Conservation (phyloP, 768 basidiomycete genomes). For the Tubosaeta sp. region DNA sequence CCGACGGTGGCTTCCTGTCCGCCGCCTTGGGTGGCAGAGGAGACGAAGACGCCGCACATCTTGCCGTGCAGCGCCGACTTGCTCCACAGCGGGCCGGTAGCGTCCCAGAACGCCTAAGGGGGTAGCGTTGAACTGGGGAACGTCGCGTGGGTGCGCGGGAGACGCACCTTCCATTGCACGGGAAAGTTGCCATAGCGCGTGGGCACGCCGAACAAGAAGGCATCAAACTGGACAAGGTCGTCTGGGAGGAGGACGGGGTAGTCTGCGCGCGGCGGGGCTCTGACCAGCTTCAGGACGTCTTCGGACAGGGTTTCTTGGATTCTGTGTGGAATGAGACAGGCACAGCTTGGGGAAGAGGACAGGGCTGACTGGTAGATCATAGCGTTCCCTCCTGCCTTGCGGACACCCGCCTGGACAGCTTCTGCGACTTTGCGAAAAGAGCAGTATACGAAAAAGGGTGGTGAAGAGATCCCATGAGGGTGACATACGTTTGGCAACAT, state of each 20-base stretch:
- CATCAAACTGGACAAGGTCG: constrained; percentile 33
- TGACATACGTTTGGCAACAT: constrained; percentile 41
- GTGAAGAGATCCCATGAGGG: neutral
- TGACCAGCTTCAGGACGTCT: constrained; percentile 65
- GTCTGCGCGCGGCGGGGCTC: constrained; percentile 65
- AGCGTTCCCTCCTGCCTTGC: constrained; percentile 38
- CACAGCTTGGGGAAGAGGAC: neutral
- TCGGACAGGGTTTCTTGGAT: constrained; percentile 78
- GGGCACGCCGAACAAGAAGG: constrained; percentile 43
- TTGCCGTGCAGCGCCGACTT: constrained; percentile 42
- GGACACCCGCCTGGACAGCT: constrained; percentile 38
- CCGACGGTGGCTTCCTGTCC: constrained; percentile 42
- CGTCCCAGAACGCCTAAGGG: constrained; percentile 43
- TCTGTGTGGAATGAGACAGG: constrained; percentile 30
- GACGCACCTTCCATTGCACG: constrained; percentile 54
- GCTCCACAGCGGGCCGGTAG: constrained; percentile 44
- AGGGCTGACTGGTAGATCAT: constrained; percentile 44
- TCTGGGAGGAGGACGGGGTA: constrained; percentile 40
- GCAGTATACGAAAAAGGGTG: neutral
- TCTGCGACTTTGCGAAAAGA: constrained; percentile 25
- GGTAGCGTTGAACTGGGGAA: constrained; percentile 18
- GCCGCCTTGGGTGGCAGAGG: constrained; percentile 44
- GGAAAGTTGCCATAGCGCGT: constrained; percentile 48
- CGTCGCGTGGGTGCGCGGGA: neutral
- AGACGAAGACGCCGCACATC: constrained; percentile 44